phyloP scores from a whole-genome alignment of 2,329 filamentous ascomycete genomes.

The Coniella vitis region DNA sequence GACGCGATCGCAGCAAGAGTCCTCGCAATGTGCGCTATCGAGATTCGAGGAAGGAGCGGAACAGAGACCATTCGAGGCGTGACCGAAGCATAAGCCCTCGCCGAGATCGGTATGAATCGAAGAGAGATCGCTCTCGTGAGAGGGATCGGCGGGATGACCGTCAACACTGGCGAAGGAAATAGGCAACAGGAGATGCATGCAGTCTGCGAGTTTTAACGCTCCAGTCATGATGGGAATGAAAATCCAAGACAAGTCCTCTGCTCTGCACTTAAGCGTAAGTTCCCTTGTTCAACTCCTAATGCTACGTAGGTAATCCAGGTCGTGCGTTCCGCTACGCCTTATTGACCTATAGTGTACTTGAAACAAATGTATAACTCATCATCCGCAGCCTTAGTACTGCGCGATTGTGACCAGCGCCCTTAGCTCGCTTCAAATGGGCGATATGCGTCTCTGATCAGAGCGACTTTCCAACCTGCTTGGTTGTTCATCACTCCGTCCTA shows the following conservation, averaged over 20 bases:
- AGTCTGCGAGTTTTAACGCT: neutral
- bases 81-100: slow-evolving; percentile 36
- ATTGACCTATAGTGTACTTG: no score
- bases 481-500: no score
- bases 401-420: no score
- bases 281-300: no score
- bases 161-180: slow-evolving; percentile 19
- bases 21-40: slow-evolving; percentile 21
- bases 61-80: slow-evolving; percentile 29
- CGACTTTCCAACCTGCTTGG: no score
- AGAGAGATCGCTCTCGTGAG: slow-evolving; percentile 21
- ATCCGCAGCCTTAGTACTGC: no score
- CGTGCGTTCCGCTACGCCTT: no score
- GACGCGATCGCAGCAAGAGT: slow-evolving; percentile 38
- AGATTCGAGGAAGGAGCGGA: slow-evolving; percentile 19
- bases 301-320: no score
- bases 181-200: neutral
- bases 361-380: no score
- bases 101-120: slow-evolving; percentile 14
- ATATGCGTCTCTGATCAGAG: no score
- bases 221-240: neutral
- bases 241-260: neutral
- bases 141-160: slow-evolving; percentile 27
- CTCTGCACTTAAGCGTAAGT: no score
- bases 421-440: no score